These are phyloP conservation scores for Lecanicillium sp. DNA, from an alignment of 2,329 filamentous ascomycete species.

Conservation along the genomic window DNA sequence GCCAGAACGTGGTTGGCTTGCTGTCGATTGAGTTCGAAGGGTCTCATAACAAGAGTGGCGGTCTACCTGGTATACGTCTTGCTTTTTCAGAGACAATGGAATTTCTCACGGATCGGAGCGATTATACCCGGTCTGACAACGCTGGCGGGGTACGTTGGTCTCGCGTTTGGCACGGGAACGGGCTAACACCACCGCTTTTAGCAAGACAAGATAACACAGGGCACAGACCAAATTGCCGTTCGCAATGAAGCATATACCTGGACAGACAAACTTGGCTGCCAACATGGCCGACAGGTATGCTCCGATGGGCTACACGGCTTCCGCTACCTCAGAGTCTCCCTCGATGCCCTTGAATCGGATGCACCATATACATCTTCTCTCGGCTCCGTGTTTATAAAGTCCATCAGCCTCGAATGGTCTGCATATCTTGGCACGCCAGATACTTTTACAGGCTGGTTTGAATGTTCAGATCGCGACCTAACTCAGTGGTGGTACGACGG, in stretches of 20 bases:
- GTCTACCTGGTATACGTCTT: slow-evolving; percentile 32
- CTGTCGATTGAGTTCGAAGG: slow-evolving; percentile 34
- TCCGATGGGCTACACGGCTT: slow-evolving; percentile 46
- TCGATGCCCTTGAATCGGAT: slow-evolving; percentile 36
- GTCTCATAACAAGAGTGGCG: slow-evolving; percentile 16
- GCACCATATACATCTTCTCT: slow-evolving; percentile 33
- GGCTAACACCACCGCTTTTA: neutral
- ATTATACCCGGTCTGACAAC: slow-evolving; percentile 42
- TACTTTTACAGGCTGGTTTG: slow-evolving; percentile 43
- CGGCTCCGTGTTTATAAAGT: slow-evolving; percentile 35
- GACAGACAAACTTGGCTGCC: slow-evolving; percentile 36
- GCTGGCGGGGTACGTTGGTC: slow-evolving; percentile 18
- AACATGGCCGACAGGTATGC: slow-evolving; percentile 35
- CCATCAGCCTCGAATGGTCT: slow-evolving; percentile 33
- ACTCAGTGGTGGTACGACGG: slow-evolving; percentile 47
- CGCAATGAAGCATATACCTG: slow-evolving; percentile 32
- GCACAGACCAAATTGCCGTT: slow-evolving; percentile 43
- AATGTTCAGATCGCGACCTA: slow-evolving; percentile 40
- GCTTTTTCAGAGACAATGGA: slow-evolving; percentile 42
- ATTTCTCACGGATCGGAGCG: slow-evolving; percentile 34
- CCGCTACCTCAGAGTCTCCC: slow-evolving; percentile 40
- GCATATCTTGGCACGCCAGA: slow-evolving; percentile 39
- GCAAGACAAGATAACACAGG: slow-evolving; percentile 28
- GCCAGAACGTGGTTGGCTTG: slow-evolving; percentile 37
- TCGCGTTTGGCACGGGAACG: neutral